Evolutionary conservation across 2,329 filamentous ascomycete genomes (phyloP), one percentile per base, ranked within the genome.

Genomic region (Fusarium gaditjirri): DNA sequence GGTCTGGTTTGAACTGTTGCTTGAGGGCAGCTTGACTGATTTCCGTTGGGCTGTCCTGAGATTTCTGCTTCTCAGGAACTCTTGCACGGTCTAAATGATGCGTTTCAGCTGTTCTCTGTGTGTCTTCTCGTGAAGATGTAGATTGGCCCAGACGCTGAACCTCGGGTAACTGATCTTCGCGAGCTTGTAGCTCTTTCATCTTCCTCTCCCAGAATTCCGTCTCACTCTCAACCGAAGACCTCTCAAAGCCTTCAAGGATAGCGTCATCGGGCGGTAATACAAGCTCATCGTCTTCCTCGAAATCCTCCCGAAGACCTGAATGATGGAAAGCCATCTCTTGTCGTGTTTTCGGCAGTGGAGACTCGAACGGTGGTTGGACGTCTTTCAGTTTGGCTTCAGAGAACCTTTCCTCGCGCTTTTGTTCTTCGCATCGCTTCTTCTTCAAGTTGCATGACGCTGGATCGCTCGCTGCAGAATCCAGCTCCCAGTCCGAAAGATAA

Each of bases 21-120:
- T 27, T 5, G 8, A 3, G 31, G 31, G 17, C 16, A 3, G 8
- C 10, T 5, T 7, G 14, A 35, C 31, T 14, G 16, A n/a, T 5
- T 14, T 50, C n/a, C 0, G 17, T 4, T 21, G n/a, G 5, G 0
- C 7, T 31, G 14, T 5, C 16, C 21, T 49, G 31, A 25, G 10
- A 11, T 19, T 2, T 21, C 17, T 16, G 4, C 17, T 6, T 27
- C n/a, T 21, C n/a, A 14, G 23, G 6, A 14, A 19, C n/a, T 19
- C 19, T 23, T 8, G 17, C n/a, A 9, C 2, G 8, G 4, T 19
- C 12, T 21, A 12, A 8, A 25, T 27, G 3, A 11, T 21, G 31
- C 2, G 6, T 13, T 10, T 4, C 17, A 27, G 33, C 8, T 3
- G 3, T 8, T 27, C 21, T 3, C 8, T 11, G 5, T n/a, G 21